Conservation (phyloP, 78 protist species). For the Chrysochromulina tobinii region DNA sequence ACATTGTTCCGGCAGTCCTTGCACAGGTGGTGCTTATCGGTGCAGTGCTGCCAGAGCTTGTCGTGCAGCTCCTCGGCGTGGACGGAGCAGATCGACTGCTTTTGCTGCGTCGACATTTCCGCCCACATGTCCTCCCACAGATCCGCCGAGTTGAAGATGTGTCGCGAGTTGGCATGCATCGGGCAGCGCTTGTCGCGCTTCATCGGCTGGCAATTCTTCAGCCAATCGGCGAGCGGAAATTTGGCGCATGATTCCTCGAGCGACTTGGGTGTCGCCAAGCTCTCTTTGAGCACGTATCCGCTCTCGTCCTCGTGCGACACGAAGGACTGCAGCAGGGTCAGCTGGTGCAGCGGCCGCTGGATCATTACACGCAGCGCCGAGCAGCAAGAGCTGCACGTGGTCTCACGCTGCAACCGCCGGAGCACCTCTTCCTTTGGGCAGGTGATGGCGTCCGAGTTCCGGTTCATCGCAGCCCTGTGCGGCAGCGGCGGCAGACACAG, state of each 20-base stretch:
- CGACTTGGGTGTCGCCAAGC: neutral
- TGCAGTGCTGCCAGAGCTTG: conserved; percentile 26
- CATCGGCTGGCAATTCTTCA: neutral
- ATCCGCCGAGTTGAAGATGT: neutral
- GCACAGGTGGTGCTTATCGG: conserved; percentile 23
- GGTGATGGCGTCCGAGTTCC: neutral
- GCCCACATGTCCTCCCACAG: conserved; percentile 32
- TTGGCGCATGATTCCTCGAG: neutral
- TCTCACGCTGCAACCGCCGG: conserved; percentile 24
- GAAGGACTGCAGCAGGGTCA: neutral
- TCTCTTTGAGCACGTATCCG: neutral
- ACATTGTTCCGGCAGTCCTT: conserved; percentile 25
- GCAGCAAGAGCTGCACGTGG: conserved; percentile 9
- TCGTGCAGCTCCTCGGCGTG: neutral
- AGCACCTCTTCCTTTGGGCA: conserved; percentile 16
- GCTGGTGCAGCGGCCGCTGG: neutral
- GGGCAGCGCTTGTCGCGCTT: conserved; percentile 23
- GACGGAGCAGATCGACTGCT: neutral
- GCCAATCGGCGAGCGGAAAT: conserved; percentile 9
- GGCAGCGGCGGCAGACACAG: no score
- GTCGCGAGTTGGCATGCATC: conserved; percentile 16
- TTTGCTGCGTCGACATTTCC: neutral
- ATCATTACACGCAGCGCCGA: neutral
- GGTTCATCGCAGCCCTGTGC: no score
- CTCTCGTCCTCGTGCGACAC: neutral